Evolutionary conservation across 129 eudicot genomes (phyloP).

Genomic region (Pittosporum tobira): DNA sequence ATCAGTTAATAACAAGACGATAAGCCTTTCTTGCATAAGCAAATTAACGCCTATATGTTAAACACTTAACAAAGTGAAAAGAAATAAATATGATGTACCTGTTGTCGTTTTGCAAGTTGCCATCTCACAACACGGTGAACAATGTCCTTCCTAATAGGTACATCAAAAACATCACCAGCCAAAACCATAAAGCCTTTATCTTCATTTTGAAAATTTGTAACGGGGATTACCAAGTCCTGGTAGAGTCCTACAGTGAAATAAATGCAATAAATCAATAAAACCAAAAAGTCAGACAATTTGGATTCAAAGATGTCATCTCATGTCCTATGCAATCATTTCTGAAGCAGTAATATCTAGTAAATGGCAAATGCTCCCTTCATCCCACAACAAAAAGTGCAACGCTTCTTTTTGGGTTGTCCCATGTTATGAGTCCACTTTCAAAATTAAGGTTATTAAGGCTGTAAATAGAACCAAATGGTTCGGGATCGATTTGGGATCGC

Average conservation of each 20-base stretch:
- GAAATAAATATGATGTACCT: constrained; percentile 34
- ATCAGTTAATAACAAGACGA: no score
- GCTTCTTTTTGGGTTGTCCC: not conserved
- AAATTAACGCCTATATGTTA: no score
- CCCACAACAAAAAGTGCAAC: constrained; percentile 3
- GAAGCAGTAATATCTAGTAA: no score
- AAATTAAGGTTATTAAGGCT: no score
- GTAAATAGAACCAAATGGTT: no score
- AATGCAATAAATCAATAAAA: constrained; percentile 9
- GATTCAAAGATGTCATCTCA: not conserved
- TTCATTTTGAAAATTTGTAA: constrained; percentile 71
- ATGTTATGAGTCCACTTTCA: not conserved
- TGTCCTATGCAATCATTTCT: no score
- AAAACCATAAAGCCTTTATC: constrained; percentile 83
- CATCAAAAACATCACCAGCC: constrained; percentile 93
- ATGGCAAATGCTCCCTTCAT: not conserved
- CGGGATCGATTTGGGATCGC: no score
- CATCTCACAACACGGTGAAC: constrained; percentile 96
- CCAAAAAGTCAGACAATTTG: not conserved
- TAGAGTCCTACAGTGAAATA: constrained; percentile 40
- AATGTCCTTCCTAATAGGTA: constrained; percentile 89
- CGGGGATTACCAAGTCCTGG: constrained; percentile 79
- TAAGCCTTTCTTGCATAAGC: no score
- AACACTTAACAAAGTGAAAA: not conserved
- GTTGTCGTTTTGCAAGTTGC: constrained; percentile 97